Conservation (phyloP, 164 flowering plant genomes). For the Pachysandra terminalis region DNA sequence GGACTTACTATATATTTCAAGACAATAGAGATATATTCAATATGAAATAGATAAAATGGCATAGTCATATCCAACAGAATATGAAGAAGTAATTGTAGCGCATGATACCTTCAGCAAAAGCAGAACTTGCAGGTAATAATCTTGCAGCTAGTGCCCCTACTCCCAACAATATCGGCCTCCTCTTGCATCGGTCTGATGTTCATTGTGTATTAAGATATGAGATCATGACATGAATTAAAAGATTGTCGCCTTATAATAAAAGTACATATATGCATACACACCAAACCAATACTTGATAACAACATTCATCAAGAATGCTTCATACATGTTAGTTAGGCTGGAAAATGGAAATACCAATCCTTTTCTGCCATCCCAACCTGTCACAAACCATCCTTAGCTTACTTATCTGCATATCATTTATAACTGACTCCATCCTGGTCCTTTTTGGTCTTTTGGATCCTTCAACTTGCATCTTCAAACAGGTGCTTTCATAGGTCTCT, state of each 20-base stretch:
- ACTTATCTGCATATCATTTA: too few species aligned
- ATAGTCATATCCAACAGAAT: neutral
- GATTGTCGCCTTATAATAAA: neutral
- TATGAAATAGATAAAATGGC: neutral
- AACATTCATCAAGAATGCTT: too few species aligned
- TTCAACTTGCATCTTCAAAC: too few species aligned
- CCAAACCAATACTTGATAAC: too few species aligned
- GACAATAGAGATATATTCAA: neutral
- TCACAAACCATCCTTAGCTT: too few species aligned
- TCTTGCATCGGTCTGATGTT: slow-evolving; percentile 39
- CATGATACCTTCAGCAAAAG: slow-evolving; percentile 57
- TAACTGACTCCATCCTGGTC: too few species aligned
- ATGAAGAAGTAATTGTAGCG: neutral
- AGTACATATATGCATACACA: neutral
- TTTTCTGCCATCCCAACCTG: too few species aligned
- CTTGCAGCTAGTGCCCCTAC: slow-evolving; percentile 46
- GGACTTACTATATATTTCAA: neutral
- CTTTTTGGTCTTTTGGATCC: too few species aligned
- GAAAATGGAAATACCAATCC: too few species aligned
- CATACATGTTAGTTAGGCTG: too few species aligned
- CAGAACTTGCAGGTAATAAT: slow-evolving; percentile 39
- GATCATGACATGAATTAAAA: neutral
- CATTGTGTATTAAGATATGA: slow-evolving; percentile 2
- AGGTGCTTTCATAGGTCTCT: too few species aligned
- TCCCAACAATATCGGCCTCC: slow-evolving; percentile 56